Evolutionary conservation across 495 filamentous ascomycete genomes (phyloP).

Genomic region (Penicillium robsamsonii): DNA sequence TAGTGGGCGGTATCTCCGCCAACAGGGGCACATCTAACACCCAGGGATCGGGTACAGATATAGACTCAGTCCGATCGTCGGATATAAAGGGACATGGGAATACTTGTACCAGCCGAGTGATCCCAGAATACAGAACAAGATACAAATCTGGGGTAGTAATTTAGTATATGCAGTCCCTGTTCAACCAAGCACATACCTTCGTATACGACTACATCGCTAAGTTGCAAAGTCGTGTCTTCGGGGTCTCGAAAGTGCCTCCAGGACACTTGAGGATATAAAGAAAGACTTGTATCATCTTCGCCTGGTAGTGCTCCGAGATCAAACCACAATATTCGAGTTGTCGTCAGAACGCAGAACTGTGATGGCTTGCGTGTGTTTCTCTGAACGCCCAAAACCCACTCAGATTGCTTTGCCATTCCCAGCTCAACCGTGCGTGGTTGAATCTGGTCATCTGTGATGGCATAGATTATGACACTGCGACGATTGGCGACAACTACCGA

Average conservation of each 20-base stretch:
- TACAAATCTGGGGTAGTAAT: slow-evolving; percentile 24
- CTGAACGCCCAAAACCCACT: slow-evolving; percentile 56
- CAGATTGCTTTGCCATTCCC: slow-evolving; percentile 34
- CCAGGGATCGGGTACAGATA: slow-evolving; percentile 41
- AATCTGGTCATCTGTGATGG: slow-evolving; percentile 22
- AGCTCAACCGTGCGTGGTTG: slow-evolving; percentile 34
- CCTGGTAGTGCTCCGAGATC: slow-evolving; percentile 22
- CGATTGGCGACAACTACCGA: slow-evolving; percentile 49
- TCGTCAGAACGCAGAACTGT: slow-evolving; percentile 58
- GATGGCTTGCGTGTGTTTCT: slow-evolving; percentile 44
- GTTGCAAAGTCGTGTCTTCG: slow-evolving; percentile 43
- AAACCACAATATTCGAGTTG: slow-evolving; percentile 42
- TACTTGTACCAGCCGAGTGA: slow-evolving; percentile 35
- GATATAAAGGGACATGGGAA: slow-evolving; percentile 34
- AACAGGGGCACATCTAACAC: slow-evolving; percentile 33
- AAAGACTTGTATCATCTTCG: slow-evolving; percentile 10
- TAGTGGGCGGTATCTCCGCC: slow-evolving; percentile 1
- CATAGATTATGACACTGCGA: slow-evolving; percentile 40
- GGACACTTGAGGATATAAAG: slow-evolving; percentile 30
- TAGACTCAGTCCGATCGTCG: slow-evolving; percentile 16
- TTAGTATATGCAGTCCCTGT: slow-evolving; percentile 9
- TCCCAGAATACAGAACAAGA: slow-evolving; percentile 45
- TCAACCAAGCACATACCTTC: slow-evolving; percentile 26
- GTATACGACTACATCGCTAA: slow-evolving; percentile 33
- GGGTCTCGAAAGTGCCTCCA: slow-evolving; percentile 49